Evolutionary conservation across 2,329 filamentous ascomycete genomes (phyloP), one percentile per base, ranked within the genome.

Genomic region (Lachnellula cervina): DNA sequence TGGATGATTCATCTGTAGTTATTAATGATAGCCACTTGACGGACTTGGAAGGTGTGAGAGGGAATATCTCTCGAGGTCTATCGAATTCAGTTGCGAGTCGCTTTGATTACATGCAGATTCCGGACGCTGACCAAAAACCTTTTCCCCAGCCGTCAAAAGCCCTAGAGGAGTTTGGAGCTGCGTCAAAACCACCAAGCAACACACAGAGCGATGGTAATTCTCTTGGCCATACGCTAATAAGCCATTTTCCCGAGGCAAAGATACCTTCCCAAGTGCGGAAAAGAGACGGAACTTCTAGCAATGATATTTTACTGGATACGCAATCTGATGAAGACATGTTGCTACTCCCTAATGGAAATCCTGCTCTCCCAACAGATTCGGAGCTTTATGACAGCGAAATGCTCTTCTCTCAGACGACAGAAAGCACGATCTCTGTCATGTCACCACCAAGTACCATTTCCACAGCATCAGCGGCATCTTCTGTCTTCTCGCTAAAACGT

Each of bases 341-440:
- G n/a, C 21, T 46, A 28, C 2, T 43, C 25, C 6, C 49, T 35
- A 23, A 35, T 43, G 13, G 37, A 46, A 35, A 49, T 40, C n/a
- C 5, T 34, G 9, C 35, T 17, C 11, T 23, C 16, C 28, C 40
- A 52, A 11, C 17, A 55, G 8, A 14, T 17, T 5, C 52, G 47
- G 49, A 28, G 37, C 8, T 6, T n/a, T 8, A 21, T 21, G 54
- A 53, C 5, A 54, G 57, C 23, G 54, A 59, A 19, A 62, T 59
- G 49, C 40, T 61, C 21, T 21, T 64, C 8, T 58, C 58, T 4
- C 54, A 55, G 47, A 49, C 34, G 19, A 32, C 25, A 45, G 42
- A 40, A 38, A 49, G 14, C 16, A 49, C 48, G 7, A 17, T 46
- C 19, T 51, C 43, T 8, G 38, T 52, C 32, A 16, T 23, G 8